phyloP scores from a whole-genome alignment of 2,329 filamentous ascomycete genomes.

The Aphanocladium album region DNA sequence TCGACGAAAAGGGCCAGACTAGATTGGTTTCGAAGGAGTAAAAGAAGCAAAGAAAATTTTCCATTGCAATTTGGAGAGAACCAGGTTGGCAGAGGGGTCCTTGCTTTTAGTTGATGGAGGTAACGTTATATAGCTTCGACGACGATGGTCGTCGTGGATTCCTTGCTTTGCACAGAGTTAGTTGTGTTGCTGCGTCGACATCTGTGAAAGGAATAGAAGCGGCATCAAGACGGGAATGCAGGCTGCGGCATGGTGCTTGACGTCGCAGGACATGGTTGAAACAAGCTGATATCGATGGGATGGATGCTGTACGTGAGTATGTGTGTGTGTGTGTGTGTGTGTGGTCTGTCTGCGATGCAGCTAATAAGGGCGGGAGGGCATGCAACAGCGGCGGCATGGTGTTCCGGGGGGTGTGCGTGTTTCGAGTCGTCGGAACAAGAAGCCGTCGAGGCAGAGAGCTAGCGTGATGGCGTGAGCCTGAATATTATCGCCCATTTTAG shows the following conservation, averaged over 20 bases:
- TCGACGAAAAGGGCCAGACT: background rate
- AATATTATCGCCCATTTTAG: background rate
- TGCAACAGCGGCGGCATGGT: background rate
- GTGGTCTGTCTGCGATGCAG: background rate
- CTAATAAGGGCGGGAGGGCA: background rate
- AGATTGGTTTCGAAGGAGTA: background rate
- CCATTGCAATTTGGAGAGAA: background rate
- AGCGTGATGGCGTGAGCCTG: slow-evolving; percentile 6
- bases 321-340: background rate
- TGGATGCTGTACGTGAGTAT: background rate
- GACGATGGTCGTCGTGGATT: background rate
- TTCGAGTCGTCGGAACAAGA: background rate
- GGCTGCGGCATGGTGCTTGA: background rate
- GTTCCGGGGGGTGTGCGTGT: background rate
- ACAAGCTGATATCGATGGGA: background rate
- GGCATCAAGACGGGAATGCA: slow-evolving; percentile 7
- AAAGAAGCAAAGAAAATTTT: background rate
- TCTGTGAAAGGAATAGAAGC: background rate
- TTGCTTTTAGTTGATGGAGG: background rate
- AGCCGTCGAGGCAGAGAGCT: background rate
- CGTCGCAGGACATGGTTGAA: background rate
- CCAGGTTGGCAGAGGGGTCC: background rate
- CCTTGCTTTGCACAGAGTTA: no score
- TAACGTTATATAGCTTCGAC: background rate
- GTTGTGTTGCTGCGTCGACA: background rate